A percentile compares a stretch with the other conserved stretches of the same genome.
Evolutionary conservation across 2,329 filamentous ascomycete species (phyloP).

Genomic region (Arthrinium puccinioides): DNA sequence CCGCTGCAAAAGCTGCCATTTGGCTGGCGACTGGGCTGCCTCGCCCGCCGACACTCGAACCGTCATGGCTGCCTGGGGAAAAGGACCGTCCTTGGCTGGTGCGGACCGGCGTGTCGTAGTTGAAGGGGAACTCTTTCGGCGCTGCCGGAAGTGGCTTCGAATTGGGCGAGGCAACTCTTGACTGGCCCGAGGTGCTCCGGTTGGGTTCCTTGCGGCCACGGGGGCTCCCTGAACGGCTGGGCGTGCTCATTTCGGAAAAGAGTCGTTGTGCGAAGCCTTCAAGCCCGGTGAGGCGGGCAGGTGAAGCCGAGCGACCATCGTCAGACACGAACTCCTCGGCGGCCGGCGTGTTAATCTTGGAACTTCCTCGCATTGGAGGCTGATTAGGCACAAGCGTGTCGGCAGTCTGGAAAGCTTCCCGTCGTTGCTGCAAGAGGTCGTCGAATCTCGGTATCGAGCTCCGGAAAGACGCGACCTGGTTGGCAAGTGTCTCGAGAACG

Average conservation of each 20-base stretch:
- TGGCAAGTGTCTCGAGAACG: conserved; percentile 52
- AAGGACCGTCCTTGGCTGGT: conserved; percentile 27
- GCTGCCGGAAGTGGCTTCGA: conserved; percentile 27
- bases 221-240: conserved; percentile 42
- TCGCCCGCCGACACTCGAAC: conserved; percentile 14
- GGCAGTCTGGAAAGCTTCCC: conserved; percentile 56
- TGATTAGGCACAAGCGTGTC: conserved; percentile 37
- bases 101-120: conserved; percentile 27
- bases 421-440: conserved; percentile 58
- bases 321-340: conserved; percentile 36
- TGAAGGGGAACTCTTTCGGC: conserved; percentile 35
- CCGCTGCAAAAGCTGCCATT: conserved; percentile 52
- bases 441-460: conserved; percentile 64
- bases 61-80: conserved; percentile 30
- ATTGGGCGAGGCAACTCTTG: conserved; percentile 25
- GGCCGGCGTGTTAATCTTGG: conserved; percentile 15
- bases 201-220: conserved; percentile 40
- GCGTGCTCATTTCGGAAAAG: conserved; percentile 50
- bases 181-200: conserved; percentile 20
- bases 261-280: conserved; percentile 58
- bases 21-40: conserved; percentile 39
- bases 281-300: conserved; percentile 45
- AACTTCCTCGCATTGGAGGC: conserved; percentile 18
- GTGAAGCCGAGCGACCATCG: conserved; percentile 41
- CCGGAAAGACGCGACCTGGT: conserved; percentile 56